Evolutionary conservation across 176 grass and related monocot species (phyloP).

Genomic region (Ampelocalamus luodianensis): DNA sequence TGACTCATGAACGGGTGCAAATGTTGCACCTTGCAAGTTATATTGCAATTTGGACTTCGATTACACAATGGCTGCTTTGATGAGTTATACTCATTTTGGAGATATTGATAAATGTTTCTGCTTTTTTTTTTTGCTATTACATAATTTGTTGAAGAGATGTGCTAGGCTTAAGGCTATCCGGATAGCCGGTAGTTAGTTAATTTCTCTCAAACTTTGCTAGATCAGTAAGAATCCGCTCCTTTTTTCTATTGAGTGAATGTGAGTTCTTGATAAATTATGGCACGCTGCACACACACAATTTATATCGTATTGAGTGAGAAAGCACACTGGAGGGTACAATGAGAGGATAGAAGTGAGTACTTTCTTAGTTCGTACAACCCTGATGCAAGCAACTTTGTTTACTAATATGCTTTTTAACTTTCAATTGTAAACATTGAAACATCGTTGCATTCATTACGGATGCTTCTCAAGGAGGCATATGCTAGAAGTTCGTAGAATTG

Average conservation of each 20-base stretch:
- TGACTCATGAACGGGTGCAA: no score
- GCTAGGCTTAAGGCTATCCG: no score
- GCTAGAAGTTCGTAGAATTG: not conserved
- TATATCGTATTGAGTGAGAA: not conserved
- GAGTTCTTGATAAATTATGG: not conserved
- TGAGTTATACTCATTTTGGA: no score
- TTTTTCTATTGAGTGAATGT: not conserved
- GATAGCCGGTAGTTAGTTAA: no score
- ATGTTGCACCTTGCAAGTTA: no score
- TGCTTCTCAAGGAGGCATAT: not conserved
- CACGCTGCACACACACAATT: not conserved
- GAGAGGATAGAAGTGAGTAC: not conserved
- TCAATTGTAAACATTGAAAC: conserved; percentile 4
- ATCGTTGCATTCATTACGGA: not conserved
- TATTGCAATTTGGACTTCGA: no score
- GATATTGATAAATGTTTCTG: no score
- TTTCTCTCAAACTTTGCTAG: no score
- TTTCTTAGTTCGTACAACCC: not conserved
- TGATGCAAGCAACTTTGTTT: conserved; percentile 11
- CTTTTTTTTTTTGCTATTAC: no score
- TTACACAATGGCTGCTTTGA: no score
- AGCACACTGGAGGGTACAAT: not conserved
- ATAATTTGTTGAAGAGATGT: no score
- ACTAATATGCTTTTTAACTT: not conserved
- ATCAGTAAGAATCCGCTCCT: no score